Evolutionary conservation across 495 filamentous ascomycete species (phyloP).

Genomic region (Penicillium paxilli): DNA sequence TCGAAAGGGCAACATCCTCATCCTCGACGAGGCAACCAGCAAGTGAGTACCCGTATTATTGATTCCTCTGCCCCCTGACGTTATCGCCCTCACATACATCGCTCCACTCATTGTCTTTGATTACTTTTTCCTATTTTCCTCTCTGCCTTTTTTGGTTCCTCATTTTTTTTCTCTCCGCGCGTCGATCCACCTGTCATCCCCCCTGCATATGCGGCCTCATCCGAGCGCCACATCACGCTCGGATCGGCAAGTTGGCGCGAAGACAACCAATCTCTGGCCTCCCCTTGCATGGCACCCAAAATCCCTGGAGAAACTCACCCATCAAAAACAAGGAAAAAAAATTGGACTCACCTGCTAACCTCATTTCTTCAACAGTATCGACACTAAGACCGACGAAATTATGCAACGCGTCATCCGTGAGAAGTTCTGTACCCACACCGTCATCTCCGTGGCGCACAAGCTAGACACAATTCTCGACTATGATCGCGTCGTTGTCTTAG

Average conservation of each 20-base stretch:
- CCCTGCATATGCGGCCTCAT: conserved; percentile 29
- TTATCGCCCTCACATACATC: conserved; percentile 12
- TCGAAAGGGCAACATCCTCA: conserved; percentile 19
- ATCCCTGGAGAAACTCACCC: not conserved
- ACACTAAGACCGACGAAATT: conserved; percentile 54
- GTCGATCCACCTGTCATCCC: conserved; percentile 10
- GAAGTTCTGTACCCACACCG: conserved; percentile 49
- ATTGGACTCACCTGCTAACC: not conserved
- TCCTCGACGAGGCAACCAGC: conserved; percentile 27
- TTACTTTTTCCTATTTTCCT: not conserved
- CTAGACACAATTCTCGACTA: not conserved
- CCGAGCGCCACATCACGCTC: conserved; percentile 15
- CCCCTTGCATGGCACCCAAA: conserved; percentile 16
- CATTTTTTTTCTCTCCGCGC: not conserved
- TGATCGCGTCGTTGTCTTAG: not conserved
- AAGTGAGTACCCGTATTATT: conserved; percentile 17
- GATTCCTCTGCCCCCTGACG: conserved; percentile 14
- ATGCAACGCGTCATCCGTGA: conserved; percentile 61
- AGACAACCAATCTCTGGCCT: not conserved
- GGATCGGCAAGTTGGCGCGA: not conserved
- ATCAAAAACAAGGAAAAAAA: not conserved
- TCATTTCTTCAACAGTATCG: conserved; percentile 39
- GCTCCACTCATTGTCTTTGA: conserved; percentile 3
- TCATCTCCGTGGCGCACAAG: not conserved
- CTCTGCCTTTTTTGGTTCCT: conserved; percentile 5